Conservation (phyloP, 768 basidiomycete genomes). For the Coprinopsis cinerea region DNA sequence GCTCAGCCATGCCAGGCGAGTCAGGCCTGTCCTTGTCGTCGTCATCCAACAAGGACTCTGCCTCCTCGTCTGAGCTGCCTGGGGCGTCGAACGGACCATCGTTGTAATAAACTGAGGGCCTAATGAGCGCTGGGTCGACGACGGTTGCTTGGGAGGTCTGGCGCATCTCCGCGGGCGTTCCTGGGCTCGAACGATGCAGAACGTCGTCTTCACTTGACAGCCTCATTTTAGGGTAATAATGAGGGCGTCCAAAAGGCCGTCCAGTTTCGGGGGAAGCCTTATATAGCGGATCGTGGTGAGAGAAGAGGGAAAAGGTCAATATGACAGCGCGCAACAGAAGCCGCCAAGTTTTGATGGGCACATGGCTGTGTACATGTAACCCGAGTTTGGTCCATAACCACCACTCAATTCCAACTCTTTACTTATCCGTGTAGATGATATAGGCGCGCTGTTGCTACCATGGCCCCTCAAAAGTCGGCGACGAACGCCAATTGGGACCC, state of each 20-base stretch:
- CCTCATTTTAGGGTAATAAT: slow-evolving; percentile 12
- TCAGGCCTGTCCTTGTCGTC: slow-evolving; percentile 16
- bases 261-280: too few relatives aligned
- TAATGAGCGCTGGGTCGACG: slow-evolving; percentile 19
- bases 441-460: slow-evolving; percentile 8
- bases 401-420: not conserved
- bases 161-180: slow-evolving; percentile 18
- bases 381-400: not conserved
- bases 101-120: slow-evolving; percentile 50
- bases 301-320: too few relatives aligned
- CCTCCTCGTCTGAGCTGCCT: slow-evolving; percentile 68
- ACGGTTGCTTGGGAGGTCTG: slow-evolving; percentile 15
- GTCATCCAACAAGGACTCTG: slow-evolving; percentile 49
- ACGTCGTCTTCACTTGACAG: slow-evolving; percentile 16
- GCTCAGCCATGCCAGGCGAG: slow-evolving; percentile 25
- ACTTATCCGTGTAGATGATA: not conserved
- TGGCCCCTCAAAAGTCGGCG: slow-evolving; percentile 33
- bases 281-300: too few relatives aligned
- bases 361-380: not conserved
- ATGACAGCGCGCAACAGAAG: too few relatives aligned
- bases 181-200: slow-evolving; percentile 12
- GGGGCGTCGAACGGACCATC: slow-evolving; percentile 76
- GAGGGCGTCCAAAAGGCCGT: not conserved
- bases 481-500: slow-evolving; percentile 78
- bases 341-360: not conserved